A percentile compares a stretch with the other conserved stretches of the same genome.
phyloP scores from a whole-genome alignment of 108 stramenopile genomes.

The Nitzschia sp. region DNA sequence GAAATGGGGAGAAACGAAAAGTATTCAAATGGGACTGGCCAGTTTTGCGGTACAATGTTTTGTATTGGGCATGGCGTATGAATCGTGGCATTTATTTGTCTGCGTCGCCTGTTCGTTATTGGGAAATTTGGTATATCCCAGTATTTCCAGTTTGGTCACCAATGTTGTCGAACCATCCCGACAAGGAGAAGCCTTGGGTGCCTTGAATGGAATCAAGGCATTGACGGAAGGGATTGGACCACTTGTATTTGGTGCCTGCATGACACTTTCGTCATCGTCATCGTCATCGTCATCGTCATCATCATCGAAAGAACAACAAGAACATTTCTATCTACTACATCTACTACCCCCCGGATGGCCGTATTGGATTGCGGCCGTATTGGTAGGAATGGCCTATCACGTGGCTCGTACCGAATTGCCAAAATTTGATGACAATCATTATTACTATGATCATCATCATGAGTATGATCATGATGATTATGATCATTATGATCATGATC shows the following conservation, averaged over 20 bases:
- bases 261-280: conserved; percentile 75
- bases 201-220: conserved; percentile 94
- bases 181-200: conserved; percentile 93
- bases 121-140: conserved; percentile 94
- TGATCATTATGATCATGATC: background rate
- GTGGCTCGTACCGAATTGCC: conserved; percentile 42
- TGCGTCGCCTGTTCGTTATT: conserved; percentile 80
- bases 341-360: conserved; percentile 86
- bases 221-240: conserved; percentile 93
- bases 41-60: conserved; percentile 90
- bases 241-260: conserved; percentile 71
- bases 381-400: conserved; percentile 57
- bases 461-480: too few species aligned
- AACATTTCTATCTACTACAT: too few species aligned
- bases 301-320: conserved; percentile 66
- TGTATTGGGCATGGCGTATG: conserved; percentile 78
- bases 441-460: too few species aligned
- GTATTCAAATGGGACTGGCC: conserved; percentile 84
- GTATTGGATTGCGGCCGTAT: conserved; percentile 56
- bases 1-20: conserved; percentile 69
- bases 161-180: conserved; percentile 71
- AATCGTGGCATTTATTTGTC: conserved; percentile 81
- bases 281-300: too few species aligned
- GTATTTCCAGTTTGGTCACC: conserved; percentile 84
- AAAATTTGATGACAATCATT: conserved; percentile 16